Percentiles rank a stretch among this genome's conserved stretches.
phyloP scores from a whole-genome alignment of 345 rosid species.

The Alliaria petiolata region DNA sequence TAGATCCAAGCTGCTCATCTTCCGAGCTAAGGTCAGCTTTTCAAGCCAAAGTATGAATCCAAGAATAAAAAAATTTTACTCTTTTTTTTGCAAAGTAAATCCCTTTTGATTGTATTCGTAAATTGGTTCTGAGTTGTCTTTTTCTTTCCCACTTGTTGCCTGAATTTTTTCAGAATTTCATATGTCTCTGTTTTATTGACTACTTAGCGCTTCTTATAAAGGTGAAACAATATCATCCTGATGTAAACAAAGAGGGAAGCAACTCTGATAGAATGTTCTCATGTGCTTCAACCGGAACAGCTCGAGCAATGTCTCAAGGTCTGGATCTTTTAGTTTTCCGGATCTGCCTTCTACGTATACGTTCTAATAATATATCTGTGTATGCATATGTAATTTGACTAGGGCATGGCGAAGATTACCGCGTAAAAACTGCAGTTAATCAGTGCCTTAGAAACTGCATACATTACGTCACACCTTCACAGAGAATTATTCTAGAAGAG shows the following conservation, averaged over 20 bases:
- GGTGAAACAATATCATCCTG: constrained; percentile 96
- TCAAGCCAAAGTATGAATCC: constrained; percentile 57
- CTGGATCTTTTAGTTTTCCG: background rate
- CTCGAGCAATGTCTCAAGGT: constrained; percentile 87
- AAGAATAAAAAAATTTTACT: background rate
- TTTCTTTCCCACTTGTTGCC: no score
- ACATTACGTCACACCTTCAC: constrained; percentile 83
- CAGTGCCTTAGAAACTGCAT: constrained; percentile 90
- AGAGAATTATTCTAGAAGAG: constrained; percentile 76
- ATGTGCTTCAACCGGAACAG: constrained; percentile 55
- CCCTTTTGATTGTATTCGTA: background rate
- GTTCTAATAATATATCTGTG: background rate
- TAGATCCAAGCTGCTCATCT: constrained; percentile 64
- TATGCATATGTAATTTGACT: constrained; percentile 17
- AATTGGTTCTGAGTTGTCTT: background rate
- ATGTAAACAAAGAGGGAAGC: constrained; percentile 45
- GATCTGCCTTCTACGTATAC: background rate
- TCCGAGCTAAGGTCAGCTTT: constrained; percentile 82
- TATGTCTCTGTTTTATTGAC: background rate
- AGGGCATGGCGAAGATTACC: constrained; percentile 74
- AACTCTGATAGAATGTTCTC: constrained; percentile 58
- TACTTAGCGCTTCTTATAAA: constrained; percentile 20
- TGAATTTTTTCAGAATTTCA: background rate
- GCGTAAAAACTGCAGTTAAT: constrained; percentile 70
- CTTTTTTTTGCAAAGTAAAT: no score